Evolutionary conservation across 345 rosid species (phyloP), one percentile per base, ranked within the genome.

Genomic region (Angophora floribunda): DNA sequence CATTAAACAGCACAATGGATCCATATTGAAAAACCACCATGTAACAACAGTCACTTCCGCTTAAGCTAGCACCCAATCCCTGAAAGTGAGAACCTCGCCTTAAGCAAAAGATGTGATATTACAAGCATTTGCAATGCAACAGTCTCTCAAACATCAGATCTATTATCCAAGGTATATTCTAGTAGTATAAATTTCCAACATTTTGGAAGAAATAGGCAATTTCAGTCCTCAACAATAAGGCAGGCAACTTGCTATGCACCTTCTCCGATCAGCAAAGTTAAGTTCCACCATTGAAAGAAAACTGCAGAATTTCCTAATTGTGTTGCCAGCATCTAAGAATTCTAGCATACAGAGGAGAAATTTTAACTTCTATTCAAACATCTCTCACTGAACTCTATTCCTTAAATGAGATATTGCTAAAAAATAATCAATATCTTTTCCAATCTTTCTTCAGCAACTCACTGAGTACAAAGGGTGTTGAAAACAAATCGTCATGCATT

Each of bases 11-110:
- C 49, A 98, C 99, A 55, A 98, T 96, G 55, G 99, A 97, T 52
- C 99, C 99, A 86, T 98, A 97, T 88, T 97, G 99, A 89, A 94
- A 95, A 55, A 97, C 97, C 30, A 98, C 97, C 98, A 98, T 94
- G 95, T 92, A 98, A 87, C 94, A 94, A 91, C 97, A 94, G 85
- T 94, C 92, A 90, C 97, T 96, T 89, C 96, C 98, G 85, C 94
- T 94, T 86, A 95, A 92, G 90, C 92, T 92, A 89, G 95, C 91
- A 52, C 97, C 95, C 41, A 87, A 86, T 50, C 94, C 97, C 99
- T 97, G 95, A 87, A 92, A 92, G 86, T 91, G 89, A 51, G 41
- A 86, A 51, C 84, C 45, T 32, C 45, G 10, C 80, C 84, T 75
- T 75, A 75, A 75, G 84, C 14, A 22, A 75, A 41, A 75, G 84